phyloP scores from a whole-genome alignment of 2,329 filamentous ascomycete species.

The Paecilomyces sp. region DNA sequence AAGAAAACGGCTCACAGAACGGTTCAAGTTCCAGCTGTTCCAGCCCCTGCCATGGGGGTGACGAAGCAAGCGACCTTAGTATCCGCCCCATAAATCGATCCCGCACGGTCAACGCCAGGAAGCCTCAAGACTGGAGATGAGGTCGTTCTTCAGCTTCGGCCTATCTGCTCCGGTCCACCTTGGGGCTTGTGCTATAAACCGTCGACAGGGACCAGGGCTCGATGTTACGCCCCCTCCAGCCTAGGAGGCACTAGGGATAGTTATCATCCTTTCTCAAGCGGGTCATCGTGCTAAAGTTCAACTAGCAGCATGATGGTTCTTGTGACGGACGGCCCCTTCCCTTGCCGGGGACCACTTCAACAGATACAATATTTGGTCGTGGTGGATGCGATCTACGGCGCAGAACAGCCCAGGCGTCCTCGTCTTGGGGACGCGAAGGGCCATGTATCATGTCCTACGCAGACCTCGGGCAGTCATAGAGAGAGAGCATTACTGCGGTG shows the following conservation, averaged over 20 bases:
- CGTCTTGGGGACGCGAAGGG: not conserved
- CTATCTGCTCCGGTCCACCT: not conserved
- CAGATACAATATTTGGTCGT: not conserved
- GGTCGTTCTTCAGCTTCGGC: not conserved
- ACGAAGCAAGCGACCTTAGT: not conserved
- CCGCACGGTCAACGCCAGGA: not conserved
- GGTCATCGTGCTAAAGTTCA: not conserved
- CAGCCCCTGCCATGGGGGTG: not conserved
- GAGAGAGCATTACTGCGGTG: not conserved
- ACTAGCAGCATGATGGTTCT: not conserved
- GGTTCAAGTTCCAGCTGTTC: not conserved
- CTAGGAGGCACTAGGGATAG: not conserved
- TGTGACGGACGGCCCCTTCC: not conserved
- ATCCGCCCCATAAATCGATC: not conserved
- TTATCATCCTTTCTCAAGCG: not conserved
- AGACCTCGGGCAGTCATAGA: not conserved
- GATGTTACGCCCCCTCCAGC: not conserved
- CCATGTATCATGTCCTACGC: not conserved
- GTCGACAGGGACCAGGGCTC: not conserved
- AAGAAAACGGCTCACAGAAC: not conserved
- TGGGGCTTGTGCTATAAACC: not conserved
- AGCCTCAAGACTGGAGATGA: not conserved
- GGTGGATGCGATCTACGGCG: not conserved
- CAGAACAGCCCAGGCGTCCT: not conserved
- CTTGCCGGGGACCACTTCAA: not conserved